Base-by-base conservation (phyloP, 768 basidiomycete genomes). In the Kwoniella sp. region DNA sequence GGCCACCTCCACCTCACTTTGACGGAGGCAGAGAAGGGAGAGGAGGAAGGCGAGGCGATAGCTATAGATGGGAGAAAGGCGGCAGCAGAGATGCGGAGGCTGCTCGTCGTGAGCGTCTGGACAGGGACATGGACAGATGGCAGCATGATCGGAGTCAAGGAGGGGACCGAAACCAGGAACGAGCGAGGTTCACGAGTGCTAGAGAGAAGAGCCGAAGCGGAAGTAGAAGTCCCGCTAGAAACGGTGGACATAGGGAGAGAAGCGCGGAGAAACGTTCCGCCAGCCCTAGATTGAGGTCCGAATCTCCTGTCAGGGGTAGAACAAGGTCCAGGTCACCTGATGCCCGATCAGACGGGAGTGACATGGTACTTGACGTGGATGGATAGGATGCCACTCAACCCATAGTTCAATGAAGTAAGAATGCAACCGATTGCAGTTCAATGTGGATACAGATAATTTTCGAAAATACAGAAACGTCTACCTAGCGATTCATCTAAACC, bases 81-180 rank as follows among this genome's bases (percentile, higher is more conserved):
- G 40, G 40, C 17, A 44, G 40, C 40, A 44, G 40, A 19, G 40
- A 52, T 36, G 60, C 37, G 86, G 50, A 55, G 17, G 1, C 13
- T 1, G 40, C 19, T 52, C 30, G 40, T 9, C 62, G 64, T 3
- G 58, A 65, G 21, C 82, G 84, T 75, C 87, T 88, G 25, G 80
- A 83, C 55, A 80, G 77, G 68, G 86, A 86, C 29, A 68, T 76
- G 72, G 56, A 65, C 51, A 74, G 48, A 25, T 65, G 71, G 66
- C 63, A 72, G 52, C 52, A 55, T 44, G 66, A 60, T 57, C 40
- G 73, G 27, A 70, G 50, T 25, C 55, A 58, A 19, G 58, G 29
- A 26, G 48, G 44, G 19, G 44, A 47, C 22, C 36, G 36, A 30
- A 51, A 44, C 15, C 26, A 72, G 61, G 37, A n/a, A 33, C 33